Evolutionary conservation across 1,139 yeast species (phyloP).

Genomic region (Yamadazyma jaroonii): DNA sequence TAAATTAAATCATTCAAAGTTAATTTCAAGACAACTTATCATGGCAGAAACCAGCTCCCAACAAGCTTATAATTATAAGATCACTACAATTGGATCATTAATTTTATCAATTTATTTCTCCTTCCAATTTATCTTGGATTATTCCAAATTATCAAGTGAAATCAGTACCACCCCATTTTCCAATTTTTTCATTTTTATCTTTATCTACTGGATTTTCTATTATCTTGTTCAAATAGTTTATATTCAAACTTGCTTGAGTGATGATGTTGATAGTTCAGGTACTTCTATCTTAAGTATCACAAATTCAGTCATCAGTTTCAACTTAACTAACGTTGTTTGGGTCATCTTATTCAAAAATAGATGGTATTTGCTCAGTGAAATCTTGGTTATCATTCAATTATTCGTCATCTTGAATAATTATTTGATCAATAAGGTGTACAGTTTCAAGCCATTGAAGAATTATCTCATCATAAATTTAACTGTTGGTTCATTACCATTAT

Average conservation of each 20-base stretch:
- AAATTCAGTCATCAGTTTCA: constrained; percentile 58
- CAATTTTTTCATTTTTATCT: constrained; percentile 49
- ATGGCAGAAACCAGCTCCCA: constrained; percentile 6
- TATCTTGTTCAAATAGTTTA: constrained; percentile 47
- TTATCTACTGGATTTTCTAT: constrained; percentile 57
- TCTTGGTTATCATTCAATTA: constrained; percentile 52
- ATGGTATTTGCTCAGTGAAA: constrained; percentile 53
- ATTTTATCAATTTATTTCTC: constrained; percentile 54
- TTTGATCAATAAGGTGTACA: constrained; percentile 58
- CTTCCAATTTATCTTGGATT: constrained; percentile 51
- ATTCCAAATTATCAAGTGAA: constrained; percentile 37
- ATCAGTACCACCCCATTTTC: constrained; percentile 67
- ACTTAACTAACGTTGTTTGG: constrained; percentile 62
- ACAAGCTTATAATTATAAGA: constrained; percentile 29
- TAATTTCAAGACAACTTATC: background rate
- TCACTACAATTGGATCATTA: constrained; percentile 48
- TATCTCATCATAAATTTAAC: constrained; percentile 14
- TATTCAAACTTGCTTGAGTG: constrained; percentile 43
- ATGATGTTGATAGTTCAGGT: constrained; percentile 12
- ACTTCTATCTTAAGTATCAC: constrained; percentile 13
- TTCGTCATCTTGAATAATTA: constrained; percentile 57
- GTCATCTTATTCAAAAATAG: constrained; percentile 53
- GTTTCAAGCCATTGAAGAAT: constrained; percentile 44
- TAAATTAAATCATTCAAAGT: background rate
- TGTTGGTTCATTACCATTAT: constrained; percentile 67